Evolutionary conservation across 768 basidiomycete species (phyloP).

Genomic region (Amanita jacksonii): DNA sequence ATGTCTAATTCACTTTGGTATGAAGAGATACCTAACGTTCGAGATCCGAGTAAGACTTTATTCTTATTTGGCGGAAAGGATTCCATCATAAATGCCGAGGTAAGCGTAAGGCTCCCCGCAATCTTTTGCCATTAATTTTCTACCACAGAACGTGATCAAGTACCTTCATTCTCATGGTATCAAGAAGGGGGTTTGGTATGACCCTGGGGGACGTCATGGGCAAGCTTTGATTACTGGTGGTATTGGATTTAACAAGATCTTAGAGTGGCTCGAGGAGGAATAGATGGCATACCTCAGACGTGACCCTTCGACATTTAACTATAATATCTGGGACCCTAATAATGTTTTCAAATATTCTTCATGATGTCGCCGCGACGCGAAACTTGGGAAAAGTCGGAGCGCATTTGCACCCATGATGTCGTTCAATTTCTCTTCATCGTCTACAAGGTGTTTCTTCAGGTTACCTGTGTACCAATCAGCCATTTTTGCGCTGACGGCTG

Average conservation of each 20-base stretch:
- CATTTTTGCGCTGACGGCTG: conserved; percentile 51
- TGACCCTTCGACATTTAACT: too few relatives aligned
- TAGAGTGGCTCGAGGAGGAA: conserved; percentile 44
- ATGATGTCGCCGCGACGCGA: conserved; percentile 4
- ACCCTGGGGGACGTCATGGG: conserved; percentile 55
- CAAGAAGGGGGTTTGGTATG: conserved; percentile 53
- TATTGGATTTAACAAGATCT: conserved; percentile 43
- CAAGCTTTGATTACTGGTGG: conserved; percentile 45
- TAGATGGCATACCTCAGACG: not conserved
- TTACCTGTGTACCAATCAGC: conserved; percentile 53
- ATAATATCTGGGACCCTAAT: too few relatives aligned
- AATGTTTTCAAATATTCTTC: too few relatives aligned
- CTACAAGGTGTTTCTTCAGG: conserved; percentile 36
- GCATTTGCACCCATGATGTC: conserved; percentile 42
- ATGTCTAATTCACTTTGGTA: conserved; percentile 82
- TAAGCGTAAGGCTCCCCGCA: conserved; percentile 20
- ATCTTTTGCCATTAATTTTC: not conserved
- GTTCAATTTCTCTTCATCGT: conserved; percentile 28
- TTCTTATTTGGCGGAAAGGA: conserved; percentile 83
- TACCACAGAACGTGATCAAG: conserved; percentile 50
- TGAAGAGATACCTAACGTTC: conserved; percentile 79
- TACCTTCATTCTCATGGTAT: conserved; percentile 75
- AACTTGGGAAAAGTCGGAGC: conserved; percentile 37
- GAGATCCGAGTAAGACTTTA: conserved; percentile 52
- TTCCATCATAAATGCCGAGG: conserved; percentile 65